Evolutionary conservation across 495 filamentous ascomycete genomes (phyloP), one percentile per base, ranked within the genome.

Genomic region (Hypoxylon crocopeplum): DNA sequence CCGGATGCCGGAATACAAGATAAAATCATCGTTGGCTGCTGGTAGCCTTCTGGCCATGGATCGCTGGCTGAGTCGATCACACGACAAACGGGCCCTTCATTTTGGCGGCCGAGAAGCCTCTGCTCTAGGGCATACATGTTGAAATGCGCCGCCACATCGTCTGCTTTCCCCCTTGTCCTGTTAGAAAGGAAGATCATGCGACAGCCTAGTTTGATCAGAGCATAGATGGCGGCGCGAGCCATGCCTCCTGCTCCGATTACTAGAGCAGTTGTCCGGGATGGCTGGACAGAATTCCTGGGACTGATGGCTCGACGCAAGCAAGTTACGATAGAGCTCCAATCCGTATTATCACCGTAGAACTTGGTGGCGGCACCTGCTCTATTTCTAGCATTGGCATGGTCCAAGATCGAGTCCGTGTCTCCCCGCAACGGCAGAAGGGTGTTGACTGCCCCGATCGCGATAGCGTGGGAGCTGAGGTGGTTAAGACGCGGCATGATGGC

Each of bases 341-440:
- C 90, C 0, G 89, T 94, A 67, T 94, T 94, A 48, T 93, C 89
- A 5, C 90, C 90, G 57, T 90, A 92, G 59, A 91, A 87, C 3
- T 82, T 86, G 41, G 80, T 67, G 3, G 89, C 80, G 1, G 79
- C 73, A 0, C 90, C 89, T 3, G 85, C 78, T 62, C 82, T 84
- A 69, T 88, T 87, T 21, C 88, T 79, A 19, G 86, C 80, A 63
- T 82, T 84, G 30, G 84, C 79, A 34, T 90, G 80, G n/a, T 86
- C 80, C 19, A 87, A 79, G 45, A 90, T 86, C 2, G 76, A 82
- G 20, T 69, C 79, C 4, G 81, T 75, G 5, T 82, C 71, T 1
- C 84, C 83, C 13, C 89, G 82, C 1, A 93, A 75, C 0, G 90
- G 90, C 57, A 93, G 77, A n/a, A 93, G 79, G 0, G 89, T 92